Base-by-base conservation (phyloP, 768 basidiomycete species). In the Lentinula guzmanii region DNA sequence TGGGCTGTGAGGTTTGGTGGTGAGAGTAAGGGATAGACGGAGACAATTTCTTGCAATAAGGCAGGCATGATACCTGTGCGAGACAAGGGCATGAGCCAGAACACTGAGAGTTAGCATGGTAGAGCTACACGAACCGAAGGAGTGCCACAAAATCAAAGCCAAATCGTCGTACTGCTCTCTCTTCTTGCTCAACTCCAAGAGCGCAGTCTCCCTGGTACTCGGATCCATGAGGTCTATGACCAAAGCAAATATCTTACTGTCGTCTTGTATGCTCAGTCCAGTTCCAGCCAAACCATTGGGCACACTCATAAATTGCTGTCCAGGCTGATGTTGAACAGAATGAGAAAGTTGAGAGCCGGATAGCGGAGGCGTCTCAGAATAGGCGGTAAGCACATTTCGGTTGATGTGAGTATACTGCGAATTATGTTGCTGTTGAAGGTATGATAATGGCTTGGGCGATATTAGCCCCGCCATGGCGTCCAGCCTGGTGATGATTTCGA, bases 91-190 rank as follows among this genome's bases (percentile, higher is more conserved):
- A 11, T 34, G 24, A 50, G 57, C 60, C 35, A 51, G 41, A 10
- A 31, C 46, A 37, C 8, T 15, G 51, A 39, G 43, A 24, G 35
- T 13, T 28, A 28, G 28, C 13, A 37, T 41, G 52, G 52, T 33
- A 31, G 31, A 61, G 58, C 10, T 52, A 9, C 41, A 34, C 77
- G 61, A 65, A 96, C 96, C 96, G 69, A 98, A 99, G 2, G 95
- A 95, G 69, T 98, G 95, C 97, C 97, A 99, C 6, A 99, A 81
- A 28, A 99, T 92, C 46, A 98, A 82, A 1, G 97, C 97, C 51
- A 99, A 86, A 75, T 99, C 95, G 71, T 99, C 97, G 70, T 96
- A 98, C 74, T 98, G 95, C 76, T 98, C 97, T 64, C 97, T 80
- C 79, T 98, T 98, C 83, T 99, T 98, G 77, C 93, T 96, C 68